Evolutionary conservation across 352 stramenopile genomes (phyloP).

Genomic region (Saprolegnia diclina): DNA sequence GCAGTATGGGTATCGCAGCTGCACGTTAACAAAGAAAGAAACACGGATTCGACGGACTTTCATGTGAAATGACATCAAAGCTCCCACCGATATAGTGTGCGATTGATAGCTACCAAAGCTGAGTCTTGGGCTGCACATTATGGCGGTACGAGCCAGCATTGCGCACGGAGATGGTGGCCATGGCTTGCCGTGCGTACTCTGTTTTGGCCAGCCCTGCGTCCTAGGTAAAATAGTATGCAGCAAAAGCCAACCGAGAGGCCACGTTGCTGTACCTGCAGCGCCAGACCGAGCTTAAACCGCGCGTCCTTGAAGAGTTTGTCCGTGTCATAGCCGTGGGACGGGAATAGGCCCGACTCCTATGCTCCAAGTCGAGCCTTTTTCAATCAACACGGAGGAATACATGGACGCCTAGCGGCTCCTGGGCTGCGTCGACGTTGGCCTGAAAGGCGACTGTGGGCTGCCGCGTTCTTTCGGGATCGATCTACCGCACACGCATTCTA

Average conservation of each 20-base stretch:
- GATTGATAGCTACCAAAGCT: slow-evolving; percentile 45
- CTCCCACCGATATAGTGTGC: neutral
- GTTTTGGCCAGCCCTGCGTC: slow-evolving; percentile 59
- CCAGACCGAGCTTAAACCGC: slow-evolving; percentile 71
- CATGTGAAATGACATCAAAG: neutral
- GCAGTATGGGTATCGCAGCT: no score
- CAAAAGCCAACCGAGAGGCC: neutral
- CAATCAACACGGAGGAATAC: slow-evolving; percentile 24
- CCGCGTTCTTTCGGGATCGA: slow-evolving; percentile 54
- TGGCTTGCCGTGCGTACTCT: slow-evolving; percentile 58
- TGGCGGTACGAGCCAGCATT: slow-evolving; percentile 68
- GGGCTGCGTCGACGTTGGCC: slow-evolving; percentile 53
- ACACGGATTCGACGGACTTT: neutral
- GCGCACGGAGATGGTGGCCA: slow-evolving; percentile 59
- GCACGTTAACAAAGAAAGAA: neutral
- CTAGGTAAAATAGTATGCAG: slow-evolving; percentile 22
- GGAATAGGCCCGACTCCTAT: slow-evolving; percentile 66
- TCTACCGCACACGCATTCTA: slow-evolving; percentile 30
- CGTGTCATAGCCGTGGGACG: slow-evolving; percentile 65
- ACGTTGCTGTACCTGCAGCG: slow-evolving; percentile 40
- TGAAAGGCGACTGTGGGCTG: slow-evolving; percentile 65
- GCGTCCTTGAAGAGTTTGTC: slow-evolving; percentile 76
- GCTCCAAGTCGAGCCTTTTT: neutral
- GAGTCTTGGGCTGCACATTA: slow-evolving; percentile 44
- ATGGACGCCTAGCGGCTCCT: slow-evolving; percentile 49